phyloP scores from a whole-genome alignment of 148 eudicot genomes.

The Fagopyrum tataricum region DNA sequence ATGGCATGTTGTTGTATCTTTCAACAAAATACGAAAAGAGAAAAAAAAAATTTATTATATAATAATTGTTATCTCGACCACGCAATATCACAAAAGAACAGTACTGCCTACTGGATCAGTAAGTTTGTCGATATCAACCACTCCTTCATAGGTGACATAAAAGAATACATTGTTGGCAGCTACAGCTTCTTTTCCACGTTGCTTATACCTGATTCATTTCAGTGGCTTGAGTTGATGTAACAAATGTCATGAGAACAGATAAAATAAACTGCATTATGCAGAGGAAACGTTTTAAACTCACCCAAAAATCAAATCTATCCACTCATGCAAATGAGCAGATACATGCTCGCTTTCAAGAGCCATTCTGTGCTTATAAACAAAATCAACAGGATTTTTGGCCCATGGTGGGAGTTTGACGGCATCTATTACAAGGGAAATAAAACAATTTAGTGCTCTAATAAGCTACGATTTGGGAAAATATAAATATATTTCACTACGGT shows the following conservation, averaged over 20 bases:
- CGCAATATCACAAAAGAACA: constrained; percentile 10
- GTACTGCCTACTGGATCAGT: constrained; percentile 65
- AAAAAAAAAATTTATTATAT: neutral
- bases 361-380: constrained; percentile 85
- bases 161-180: constrained; percentile 87
- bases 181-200: constrained; percentile 94
- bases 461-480: neutral
- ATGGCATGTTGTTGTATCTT: constrained; percentile 92
- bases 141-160: constrained; percentile 92
- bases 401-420: constrained; percentile 87
- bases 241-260: neutral
- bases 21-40: constrained; percentile 16
- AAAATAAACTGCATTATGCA: neutral
- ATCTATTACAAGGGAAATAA: constrained; percentile 31
- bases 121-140: constrained; percentile 84
- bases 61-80: neutral
- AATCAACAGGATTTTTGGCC: constrained; percentile 88
- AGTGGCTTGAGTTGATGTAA: constrained; percentile 14
- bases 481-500: constrained; percentile 15
- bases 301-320: constrained; percentile 99
- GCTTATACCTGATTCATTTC: constrained; percentile 63
- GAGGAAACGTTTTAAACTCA: constrained; percentile 21
- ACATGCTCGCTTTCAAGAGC: constrained; percentile 99
- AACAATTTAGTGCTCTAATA: neutral
- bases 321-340: constrained; percentile 96